These are phyloP conservation scores for Neofusicoccum kwambonambiense DNA, from an alignment of 2,329 filamentous ascomycete species.

Conservation along the genomic window DNA sequence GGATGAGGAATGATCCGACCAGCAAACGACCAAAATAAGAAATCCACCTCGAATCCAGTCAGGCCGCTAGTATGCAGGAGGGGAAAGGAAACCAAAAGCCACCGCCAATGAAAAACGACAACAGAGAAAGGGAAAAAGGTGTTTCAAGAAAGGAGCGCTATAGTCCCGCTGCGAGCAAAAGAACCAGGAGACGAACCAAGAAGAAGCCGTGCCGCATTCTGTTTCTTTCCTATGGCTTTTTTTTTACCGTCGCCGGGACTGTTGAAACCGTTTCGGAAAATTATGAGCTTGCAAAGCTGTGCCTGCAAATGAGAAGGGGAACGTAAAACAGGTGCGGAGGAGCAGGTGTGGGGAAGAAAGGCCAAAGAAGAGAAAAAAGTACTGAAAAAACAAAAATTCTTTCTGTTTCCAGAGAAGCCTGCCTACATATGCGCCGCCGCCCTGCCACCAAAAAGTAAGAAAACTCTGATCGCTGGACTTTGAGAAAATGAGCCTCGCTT, in stretches of 20 bases:
- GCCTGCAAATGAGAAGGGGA: not conserved
- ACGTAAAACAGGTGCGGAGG: not conserved
- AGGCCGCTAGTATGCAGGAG: not conserved
- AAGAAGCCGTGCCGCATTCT: slow-evolving; percentile 2
- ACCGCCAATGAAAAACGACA: not conserved
- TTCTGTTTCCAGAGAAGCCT: slow-evolving; percentile 12
- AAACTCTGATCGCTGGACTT: not conserved
- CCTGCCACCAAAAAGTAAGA: not conserved
- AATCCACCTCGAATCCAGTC: not conserved
- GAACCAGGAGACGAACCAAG: not conserved
- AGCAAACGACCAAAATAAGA: not conserved
- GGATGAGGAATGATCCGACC: not conserved
- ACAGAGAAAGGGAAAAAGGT: not conserved
- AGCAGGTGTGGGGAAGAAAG: not conserved
- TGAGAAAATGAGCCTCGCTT: slow-evolving; percentile 8
- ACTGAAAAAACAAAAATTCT: not conserved
- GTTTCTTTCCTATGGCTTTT: not conserved
- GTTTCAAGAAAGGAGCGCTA: not conserved
- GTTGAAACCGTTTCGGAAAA: not conserved
- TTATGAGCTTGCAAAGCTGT: not conserved
- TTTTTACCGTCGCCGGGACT: not conserved
- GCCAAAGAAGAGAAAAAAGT: not conserved
- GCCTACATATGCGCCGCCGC: slow-evolving; percentile 9
- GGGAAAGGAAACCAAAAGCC: not conserved
- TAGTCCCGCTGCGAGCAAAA: not conserved